Conservation (phyloP, 768 basidiomycete species). For the Sporobolomyces phaffii region DNA sequence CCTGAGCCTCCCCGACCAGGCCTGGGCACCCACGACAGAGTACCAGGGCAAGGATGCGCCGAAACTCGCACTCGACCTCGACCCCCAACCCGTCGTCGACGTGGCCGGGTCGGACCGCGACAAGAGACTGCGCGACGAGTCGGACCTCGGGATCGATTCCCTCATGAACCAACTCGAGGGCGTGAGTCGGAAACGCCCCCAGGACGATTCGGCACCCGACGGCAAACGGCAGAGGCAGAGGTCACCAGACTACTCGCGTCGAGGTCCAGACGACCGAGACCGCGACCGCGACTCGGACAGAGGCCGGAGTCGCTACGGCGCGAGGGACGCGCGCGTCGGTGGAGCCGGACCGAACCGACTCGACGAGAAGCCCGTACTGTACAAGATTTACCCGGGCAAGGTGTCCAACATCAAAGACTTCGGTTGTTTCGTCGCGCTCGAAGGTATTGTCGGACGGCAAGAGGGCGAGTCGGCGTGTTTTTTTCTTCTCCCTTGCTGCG, state of each 20-base stretch:
- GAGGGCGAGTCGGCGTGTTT: conserved; percentile 63
- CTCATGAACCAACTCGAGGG: conserved; percentile 69
- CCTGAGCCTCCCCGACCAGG: conserved; percentile 71
- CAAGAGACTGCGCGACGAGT: conserved; percentile 3
- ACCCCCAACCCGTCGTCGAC: conserved; percentile 33
- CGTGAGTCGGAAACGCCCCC: conserved; percentile 58
- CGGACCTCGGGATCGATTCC: conserved; percentile 70
- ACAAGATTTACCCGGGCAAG: conserved; percentile 88
- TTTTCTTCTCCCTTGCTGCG: background rate
- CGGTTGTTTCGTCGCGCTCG: conserved; percentile 85
- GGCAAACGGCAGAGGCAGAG: conserved; percentile 50
- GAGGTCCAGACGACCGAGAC: conserved; percentile 42
- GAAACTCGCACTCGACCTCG: conserved; percentile 34
- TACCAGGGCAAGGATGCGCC: conserved; percentile 8
- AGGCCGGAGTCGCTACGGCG: conserved; percentile 37
- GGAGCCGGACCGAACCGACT: conserved; percentile 44
- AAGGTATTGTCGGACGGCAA: conserved; percentile 73
- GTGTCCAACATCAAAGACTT: conserved; percentile 86
- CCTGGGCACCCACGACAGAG: conserved; percentile 49
- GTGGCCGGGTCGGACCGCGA: conserved; percentile 38
- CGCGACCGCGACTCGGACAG: conserved; percentile 40
- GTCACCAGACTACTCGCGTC: conserved; percentile 46
- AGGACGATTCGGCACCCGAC: conserved; percentile 47
- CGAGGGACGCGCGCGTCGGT: conserved; percentile 46
- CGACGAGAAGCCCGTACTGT: conserved; percentile 80